Percentiles rank a stretch among this genome's conserved stretches.
These are phyloP conservation scores for Colletotrichum eleusines DNA, from an alignment of 2,329 filamentous ascomycete species.

Conservation along the genomic window DNA sequence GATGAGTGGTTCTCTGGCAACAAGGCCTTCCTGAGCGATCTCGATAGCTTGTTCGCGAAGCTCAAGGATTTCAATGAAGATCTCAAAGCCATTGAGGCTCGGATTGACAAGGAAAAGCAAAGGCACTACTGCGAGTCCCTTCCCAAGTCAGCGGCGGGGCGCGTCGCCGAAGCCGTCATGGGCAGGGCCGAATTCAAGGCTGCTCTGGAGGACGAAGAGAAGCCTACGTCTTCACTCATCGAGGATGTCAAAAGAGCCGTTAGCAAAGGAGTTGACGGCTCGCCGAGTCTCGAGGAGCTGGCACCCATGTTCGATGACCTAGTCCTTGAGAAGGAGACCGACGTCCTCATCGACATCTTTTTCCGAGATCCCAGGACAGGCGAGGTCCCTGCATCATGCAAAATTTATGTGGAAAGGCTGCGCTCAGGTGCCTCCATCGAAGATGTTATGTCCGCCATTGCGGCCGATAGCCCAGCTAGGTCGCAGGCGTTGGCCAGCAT, in stretches of 20 bases:
- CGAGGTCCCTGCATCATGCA: conserved; percentile 46
- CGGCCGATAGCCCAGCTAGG: conserved; percentile 49
- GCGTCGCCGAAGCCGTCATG: conserved; percentile 35
- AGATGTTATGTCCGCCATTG: conserved; percentile 48
- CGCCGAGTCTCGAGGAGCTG: conserved; percentile 32
- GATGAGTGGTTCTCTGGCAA: conserved; percentile 67
- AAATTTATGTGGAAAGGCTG: conserved; percentile 57
- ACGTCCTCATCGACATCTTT: conserved; percentile 40
- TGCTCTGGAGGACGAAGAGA: conserved; percentile 32
- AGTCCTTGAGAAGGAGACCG: conserved; percentile 19
- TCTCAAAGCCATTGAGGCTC: conserved; percentile 61
- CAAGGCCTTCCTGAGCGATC: conserved; percentile 61
- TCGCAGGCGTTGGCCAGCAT: conserved; percentile 49
- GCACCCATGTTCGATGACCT: conserved; percentile 36
- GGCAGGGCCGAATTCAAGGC: conserved; percentile 27
- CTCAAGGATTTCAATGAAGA: conserved; percentile 58
- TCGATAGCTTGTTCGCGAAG: conserved; percentile 62
- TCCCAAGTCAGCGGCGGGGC: conserved; percentile 42
- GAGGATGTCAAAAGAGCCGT: conserved; percentile 32
- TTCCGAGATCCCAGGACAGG: conserved; percentile 55
- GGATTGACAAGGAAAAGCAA: conserved; percentile 64
- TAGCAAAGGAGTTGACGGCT: conserved; percentile 6
- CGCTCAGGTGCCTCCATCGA: conserved; percentile 47
- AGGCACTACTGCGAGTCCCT: conserved; percentile 62
- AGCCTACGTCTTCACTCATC: conserved; percentile 12